phyloP scores from a whole-genome alignment of 2,329 filamentous ascomycete species.

The Xylariales sp. region DNA sequence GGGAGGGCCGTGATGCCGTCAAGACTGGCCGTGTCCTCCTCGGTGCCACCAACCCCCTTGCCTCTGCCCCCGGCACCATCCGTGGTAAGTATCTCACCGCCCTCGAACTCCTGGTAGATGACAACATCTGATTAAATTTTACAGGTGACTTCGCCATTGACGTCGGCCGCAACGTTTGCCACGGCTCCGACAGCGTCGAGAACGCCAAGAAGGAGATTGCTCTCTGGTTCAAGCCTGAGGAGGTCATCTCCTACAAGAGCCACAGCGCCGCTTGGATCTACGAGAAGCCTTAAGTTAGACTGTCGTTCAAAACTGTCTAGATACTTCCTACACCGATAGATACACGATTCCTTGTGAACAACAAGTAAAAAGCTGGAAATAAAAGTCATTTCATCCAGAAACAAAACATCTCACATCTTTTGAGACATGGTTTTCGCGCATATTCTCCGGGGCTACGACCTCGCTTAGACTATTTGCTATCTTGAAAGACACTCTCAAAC shows the following conservation, averaged over 20 bases:
- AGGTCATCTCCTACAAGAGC: slow-evolving; percentile 80
- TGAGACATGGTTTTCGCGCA: too few relatives aligned
- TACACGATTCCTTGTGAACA: too few relatives aligned
- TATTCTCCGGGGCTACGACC: too few relatives aligned
- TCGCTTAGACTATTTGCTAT: too few relatives aligned
- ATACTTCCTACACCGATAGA: too few relatives aligned
- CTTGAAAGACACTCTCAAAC: too few relatives aligned
- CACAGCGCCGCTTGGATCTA: slow-evolving; percentile 92
- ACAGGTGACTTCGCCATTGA: slow-evolving; percentile 77
- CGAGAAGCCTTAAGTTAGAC: slow-evolving; percentile 65
- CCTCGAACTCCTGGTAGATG: too few relatives aligned
- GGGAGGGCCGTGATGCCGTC: slow-evolving; percentile 98
- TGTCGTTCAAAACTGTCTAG: too few relatives aligned
- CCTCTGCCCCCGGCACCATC: slow-evolving; percentile 94
- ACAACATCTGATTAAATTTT: too few relatives aligned
- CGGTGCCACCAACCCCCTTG: slow-evolving; percentile 97
- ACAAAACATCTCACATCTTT: too few relatives aligned
- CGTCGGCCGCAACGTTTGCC: slow-evolving; percentile 94
- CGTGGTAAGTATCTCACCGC: slow-evolving; percentile 52
- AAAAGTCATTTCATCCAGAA: too few relatives aligned
- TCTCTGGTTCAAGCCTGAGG: slow-evolving; percentile 92
- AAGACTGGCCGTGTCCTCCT: slow-evolving; percentile 97
- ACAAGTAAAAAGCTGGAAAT: too few relatives aligned
- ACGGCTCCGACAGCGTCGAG: slow-evolving; percentile 98
- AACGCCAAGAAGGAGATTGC: slow-evolving; percentile 99